Evolutionary conservation across 1,284 basidiomycete species (phyloP), one percentile per base, ranked within the genome.

Genomic region (Earliella scabrosa): DNA sequence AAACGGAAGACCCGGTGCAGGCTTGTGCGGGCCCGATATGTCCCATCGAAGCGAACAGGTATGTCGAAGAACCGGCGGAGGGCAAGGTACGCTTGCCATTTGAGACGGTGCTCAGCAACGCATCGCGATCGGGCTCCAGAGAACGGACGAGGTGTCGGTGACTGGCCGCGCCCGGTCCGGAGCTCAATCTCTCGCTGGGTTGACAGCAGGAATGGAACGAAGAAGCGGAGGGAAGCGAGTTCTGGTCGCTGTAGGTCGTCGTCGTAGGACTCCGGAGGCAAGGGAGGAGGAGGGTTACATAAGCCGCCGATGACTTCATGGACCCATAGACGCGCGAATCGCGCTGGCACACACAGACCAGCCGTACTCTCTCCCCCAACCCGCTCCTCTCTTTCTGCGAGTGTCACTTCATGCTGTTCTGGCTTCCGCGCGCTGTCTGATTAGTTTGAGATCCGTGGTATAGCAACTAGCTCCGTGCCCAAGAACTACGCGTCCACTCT

Each of bases 11-110:
- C 13, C 29, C 29, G 13, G 29, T 31, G 29, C 29, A n/a, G n/a
- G n/a, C n/a, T n/a, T n/a, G n/a, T n/a, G 29, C 29, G 7, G 29
- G 6, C 29, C 29, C 7, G 29, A 31, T 6, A 31, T 31, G 29
- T 31, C 29, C 29, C 29, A 31, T 6, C 29, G 29, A 13, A 31
- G 29, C 29, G 29, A 13, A 31, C 29, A 7, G 29, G 7, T 6
- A 31, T 31, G 29, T 31, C 29, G 29, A 63, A 70, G 51, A 88
- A 67, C 4, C 82, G 83, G 50, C 87, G 82, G 16, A 93, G 79
- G 2, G 90, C 88, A 55, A 93, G 77, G 69, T 89, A 91, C 0
- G 90, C 87, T 70, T 92, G 90, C 90, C 90, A 92, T 73, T 90
- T 92, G 64, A 93, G 79, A 70, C 90, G 50, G 77, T 71, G 69